A percentile compares a stretch with the other conserved stretches of the same genome.
Conservation (phyloP, 768 basidiomycete genomes). For the Russula foetens region DNA sequence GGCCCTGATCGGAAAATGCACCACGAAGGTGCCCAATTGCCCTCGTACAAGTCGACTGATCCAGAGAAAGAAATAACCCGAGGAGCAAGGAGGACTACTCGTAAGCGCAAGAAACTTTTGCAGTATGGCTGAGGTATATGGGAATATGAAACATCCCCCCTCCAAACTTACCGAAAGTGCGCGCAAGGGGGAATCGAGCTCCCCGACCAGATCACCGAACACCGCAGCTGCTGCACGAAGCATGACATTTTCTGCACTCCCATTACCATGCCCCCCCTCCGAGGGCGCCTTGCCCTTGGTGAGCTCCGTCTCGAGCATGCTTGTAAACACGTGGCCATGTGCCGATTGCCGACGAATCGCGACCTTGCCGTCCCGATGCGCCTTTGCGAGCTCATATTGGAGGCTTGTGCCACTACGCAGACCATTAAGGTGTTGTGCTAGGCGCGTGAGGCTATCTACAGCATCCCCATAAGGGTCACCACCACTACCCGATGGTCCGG, state of each 20-base stretch:
- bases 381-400: conserved; percentile 74
- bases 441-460: conserved; percentile 75
- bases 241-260: conserved; percentile 30
- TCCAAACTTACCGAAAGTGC: conserved; percentile 52
- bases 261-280: neutral
- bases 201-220: conserved; percentile 74
- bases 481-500: conserved; percentile 14
- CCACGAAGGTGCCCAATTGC: conserved; percentile 58
- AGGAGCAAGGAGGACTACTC: too few relatives aligned
- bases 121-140: too few relatives aligned
- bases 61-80: neutral
- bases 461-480: conserved; percentile 75
- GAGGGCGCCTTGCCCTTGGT: conserved; percentile 21
- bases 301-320: neutral
- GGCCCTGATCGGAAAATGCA: conserved; percentile 46
- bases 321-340: neutral
- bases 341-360: conserved; percentile 23
- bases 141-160: neutral
- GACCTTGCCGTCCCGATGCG: conserved; percentile 41
- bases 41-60: conserved; percentile 49
- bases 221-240: conserved; percentile 57
- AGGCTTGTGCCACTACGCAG: conserved; percentile 75
- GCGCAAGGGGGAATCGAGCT: conserved; percentile 69
- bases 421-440: conserved; percentile 92
- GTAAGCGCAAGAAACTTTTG: too few relatives aligned